Conservation (phyloP, 495 filamentous ascomycete genomes). For the Hypoxylon trugodes region DNA sequence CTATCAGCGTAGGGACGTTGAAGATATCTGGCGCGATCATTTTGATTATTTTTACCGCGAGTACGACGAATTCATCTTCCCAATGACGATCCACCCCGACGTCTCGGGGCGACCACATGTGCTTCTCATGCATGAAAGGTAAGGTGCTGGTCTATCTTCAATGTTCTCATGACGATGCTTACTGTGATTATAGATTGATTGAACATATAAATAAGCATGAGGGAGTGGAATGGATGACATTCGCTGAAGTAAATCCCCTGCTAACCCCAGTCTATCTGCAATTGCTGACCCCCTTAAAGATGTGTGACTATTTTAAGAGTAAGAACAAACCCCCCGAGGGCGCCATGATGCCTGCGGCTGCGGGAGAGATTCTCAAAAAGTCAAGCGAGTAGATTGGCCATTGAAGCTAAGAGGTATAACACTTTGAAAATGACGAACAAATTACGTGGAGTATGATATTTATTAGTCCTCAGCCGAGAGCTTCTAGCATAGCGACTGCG, state of each 20-base stretch:
- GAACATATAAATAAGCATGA: constrained; percentile 78
- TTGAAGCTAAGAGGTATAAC: too few relatives aligned
- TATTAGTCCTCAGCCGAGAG: too few relatives aligned
- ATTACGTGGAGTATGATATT: too few relatives aligned
- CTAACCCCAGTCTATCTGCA: background rate
- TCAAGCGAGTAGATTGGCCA: constrained; percentile 18
- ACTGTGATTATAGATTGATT: constrained; percentile 54
- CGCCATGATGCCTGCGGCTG: constrained; percentile 71
- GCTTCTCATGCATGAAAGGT: constrained; percentile 63
- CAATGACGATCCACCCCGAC: constrained; percentile 68
- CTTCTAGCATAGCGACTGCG: too few relatives aligned
- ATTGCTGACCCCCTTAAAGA: constrained; percentile 45
- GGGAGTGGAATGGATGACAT: constrained; percentile 78
- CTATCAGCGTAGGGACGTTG: constrained; percentile 49
- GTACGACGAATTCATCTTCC: constrained; percentile 69
- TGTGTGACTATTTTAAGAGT: constrained; percentile 65
- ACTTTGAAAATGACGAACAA: too few relatives aligned
- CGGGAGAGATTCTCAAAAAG: constrained; percentile 64
- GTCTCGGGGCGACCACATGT: constrained; percentile 67
- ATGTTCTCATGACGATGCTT: background rate
- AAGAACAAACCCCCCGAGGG: constrained; percentile 72
- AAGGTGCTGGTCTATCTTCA: background rate
- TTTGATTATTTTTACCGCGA: constrained; percentile 70
- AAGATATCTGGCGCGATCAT: constrained; percentile 66
- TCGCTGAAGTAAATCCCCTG: constrained; percentile 57